Conservation (phyloP, 2,329 filamentous ascomycete genomes). For the Penicillium verrucosum region DNA sequence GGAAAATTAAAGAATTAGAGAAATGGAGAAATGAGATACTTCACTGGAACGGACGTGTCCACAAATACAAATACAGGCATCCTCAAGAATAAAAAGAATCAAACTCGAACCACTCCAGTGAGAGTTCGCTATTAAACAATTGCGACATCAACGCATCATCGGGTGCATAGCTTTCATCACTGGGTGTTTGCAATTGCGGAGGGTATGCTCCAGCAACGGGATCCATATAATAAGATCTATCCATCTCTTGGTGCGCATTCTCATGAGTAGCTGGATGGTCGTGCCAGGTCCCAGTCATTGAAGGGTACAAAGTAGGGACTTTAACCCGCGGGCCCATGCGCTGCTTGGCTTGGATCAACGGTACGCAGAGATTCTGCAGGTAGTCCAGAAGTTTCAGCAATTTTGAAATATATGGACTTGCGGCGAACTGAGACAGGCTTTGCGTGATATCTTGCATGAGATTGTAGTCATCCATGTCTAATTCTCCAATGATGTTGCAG, state of each 20-base stretch:
- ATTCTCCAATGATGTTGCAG: conserved; percentile 24
- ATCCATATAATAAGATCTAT: neutral
- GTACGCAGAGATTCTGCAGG: conserved; percentile 12
- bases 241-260: neutral
- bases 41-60: neutral
- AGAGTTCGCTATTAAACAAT: conserved; percentile 22
- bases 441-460: conserved; percentile 18
- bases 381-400: conserved; percentile 16
- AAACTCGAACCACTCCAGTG: conserved; percentile 17
- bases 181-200: neutral
- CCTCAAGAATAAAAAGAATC: neutral
- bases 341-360: conserved; percentile 12
- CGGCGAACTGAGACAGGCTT: conserved; percentile 16
- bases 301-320: conserved; percentile 8
- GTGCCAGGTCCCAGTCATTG: neutral
- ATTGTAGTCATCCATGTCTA: conserved; percentile 19
- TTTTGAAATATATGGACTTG: conserved; percentile 18
- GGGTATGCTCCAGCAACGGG: neutral
- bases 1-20: neutral
- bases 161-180: neutral
- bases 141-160: conserved; percentile 24
- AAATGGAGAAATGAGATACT: neutral
- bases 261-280: neutral
- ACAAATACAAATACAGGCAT: neutral
- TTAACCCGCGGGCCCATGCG: conserved; percentile 6